Evolutionary conservation across 371 early-diverging fungal species (phyloP).

Genomic region (Syncephalastrum contaminatum): DNA sequence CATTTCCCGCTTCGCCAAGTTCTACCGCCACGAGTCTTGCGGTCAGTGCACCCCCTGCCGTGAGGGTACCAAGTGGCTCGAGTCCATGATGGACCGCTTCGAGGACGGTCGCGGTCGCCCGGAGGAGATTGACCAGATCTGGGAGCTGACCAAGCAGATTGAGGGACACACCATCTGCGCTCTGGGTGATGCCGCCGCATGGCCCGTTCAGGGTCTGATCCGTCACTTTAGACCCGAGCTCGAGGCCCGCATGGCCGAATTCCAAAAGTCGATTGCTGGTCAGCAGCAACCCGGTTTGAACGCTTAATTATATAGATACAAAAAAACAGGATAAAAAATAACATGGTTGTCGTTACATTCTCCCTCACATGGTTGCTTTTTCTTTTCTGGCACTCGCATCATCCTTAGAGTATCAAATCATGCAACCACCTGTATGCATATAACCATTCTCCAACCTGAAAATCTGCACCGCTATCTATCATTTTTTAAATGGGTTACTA

Average conservation of each 20-base stretch:
- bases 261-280: conserved; percentile 30
- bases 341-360: too few relatives aligned
- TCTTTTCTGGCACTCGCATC: too few relatives aligned
- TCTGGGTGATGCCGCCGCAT: conserved; percentile 97
- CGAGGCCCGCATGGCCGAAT: conserved; percentile 80
- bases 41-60: conserved; percentile 99
- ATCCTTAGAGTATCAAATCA: too few relatives aligned
- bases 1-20: conserved; percentile 89
- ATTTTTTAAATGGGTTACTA: too few relatives aligned
- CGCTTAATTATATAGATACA: conserved; percentile 1
- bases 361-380: too few relatives aligned
- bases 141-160: conserved; percentile 92
- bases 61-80: conserved; percentile 95
- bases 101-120: conserved; percentile 83
- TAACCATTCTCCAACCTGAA: too few relatives aligned
- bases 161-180: conserved; percentile 99
- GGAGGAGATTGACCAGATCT: conserved; percentile 85
- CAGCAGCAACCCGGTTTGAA: conserved; percentile 3
- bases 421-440: too few relatives aligned
- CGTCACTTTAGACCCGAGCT: conserved; percentile 93
- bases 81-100: conserved; percentile 94
- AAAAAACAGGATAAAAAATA: too few relatives aligned
- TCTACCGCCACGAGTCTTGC: conserved; percentile 96
- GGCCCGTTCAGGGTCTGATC: conserved; percentile 95
- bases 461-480: too few relatives aligned